These are phyloP conservation scores for Hansenula sp. DNA, from an alignment of 1,139 yeast species.

Conservation along the genomic window DNA sequence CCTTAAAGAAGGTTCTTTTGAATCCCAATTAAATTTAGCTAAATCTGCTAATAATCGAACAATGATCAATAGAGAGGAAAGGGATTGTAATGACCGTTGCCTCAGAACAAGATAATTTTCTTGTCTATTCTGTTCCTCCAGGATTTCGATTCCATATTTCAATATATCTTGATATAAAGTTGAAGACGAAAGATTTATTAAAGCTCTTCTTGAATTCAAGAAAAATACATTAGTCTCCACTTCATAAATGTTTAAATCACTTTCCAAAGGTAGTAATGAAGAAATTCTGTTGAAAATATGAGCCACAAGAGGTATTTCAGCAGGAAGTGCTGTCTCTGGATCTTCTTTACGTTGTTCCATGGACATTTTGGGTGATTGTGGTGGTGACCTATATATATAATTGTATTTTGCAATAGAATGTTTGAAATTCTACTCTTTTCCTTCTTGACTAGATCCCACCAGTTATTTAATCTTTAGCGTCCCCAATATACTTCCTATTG, in stretches of 20 bases:
- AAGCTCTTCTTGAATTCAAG: conserved; percentile 19
- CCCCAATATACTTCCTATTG: no score
- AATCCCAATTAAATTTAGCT: conserved; percentile 29
- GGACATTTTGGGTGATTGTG: not conserved
- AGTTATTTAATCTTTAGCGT: no score
- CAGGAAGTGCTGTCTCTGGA: not conserved
- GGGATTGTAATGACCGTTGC: conserved; percentile 21
- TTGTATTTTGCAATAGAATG: no score
- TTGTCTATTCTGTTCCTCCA: conserved; percentile 19
- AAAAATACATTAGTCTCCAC: conserved; percentile 24
- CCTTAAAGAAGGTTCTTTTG: conserved; percentile 20
- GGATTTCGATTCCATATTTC: conserved; percentile 9
- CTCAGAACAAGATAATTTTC: conserved; percentile 25
- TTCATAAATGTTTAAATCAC: conserved; percentile 18
- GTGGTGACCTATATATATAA: no score
- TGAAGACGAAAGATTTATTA: conserved; percentile 20
- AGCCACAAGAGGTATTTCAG: conserved; percentile 16
- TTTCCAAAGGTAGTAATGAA: conserved; percentile 19
- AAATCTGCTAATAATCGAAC: conserved; percentile 28
- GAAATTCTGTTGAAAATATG: conserved; percentile 19
- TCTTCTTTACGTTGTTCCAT: no score
- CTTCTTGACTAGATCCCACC: no score
- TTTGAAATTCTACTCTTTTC: no score
- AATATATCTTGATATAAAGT: conserved; percentile 18
- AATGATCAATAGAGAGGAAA: conserved; percentile 26